These are phyloP conservation scores for Cercospora zeae-maydis DNA, from an alignment of 2,329 filamentous ascomycete genomes.

Conservation along the genomic window DNA sequence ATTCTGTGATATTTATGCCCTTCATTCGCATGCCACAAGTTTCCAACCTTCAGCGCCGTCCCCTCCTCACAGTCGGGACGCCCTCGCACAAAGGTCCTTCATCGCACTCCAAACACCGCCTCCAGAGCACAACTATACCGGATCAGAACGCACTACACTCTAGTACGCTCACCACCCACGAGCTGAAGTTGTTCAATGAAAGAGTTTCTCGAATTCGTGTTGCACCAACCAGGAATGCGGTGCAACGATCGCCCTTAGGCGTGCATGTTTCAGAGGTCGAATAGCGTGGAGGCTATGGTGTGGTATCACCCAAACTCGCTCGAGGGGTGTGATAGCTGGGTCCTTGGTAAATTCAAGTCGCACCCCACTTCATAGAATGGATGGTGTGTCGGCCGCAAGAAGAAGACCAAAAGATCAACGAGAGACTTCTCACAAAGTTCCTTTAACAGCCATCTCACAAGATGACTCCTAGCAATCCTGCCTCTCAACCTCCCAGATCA, in stretches of 20 bases:
- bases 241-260: background rate
- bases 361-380: background rate
- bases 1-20: background rate
- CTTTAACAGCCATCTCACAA: too few relatives aligned
- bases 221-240: background rate
- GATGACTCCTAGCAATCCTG: too few relatives aligned
- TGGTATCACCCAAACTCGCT: background rate
- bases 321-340: background rate
- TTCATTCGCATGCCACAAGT: background rate
- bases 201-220: background rate
- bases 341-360: background rate
- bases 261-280: background rate
- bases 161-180: background rate
- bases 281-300: too few relatives aligned
- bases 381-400: background rate
- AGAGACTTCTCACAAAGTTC: too few relatives aligned
- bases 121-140: slow-evolving; percentile 2
- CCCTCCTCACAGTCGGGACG: background rate
- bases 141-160: background rate
- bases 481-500: too few relatives aligned
- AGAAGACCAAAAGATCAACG: background rate
- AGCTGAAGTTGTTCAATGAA: slow-evolving; percentile 5
- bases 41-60: background rate
- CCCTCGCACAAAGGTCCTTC: slow-evolving; percentile 3
- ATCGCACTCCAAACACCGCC: background rate